phyloP scores from a whole-genome alignment of 2,329 filamentous ascomycete genomes.

The Dactylellina parvicollis region DNA sequence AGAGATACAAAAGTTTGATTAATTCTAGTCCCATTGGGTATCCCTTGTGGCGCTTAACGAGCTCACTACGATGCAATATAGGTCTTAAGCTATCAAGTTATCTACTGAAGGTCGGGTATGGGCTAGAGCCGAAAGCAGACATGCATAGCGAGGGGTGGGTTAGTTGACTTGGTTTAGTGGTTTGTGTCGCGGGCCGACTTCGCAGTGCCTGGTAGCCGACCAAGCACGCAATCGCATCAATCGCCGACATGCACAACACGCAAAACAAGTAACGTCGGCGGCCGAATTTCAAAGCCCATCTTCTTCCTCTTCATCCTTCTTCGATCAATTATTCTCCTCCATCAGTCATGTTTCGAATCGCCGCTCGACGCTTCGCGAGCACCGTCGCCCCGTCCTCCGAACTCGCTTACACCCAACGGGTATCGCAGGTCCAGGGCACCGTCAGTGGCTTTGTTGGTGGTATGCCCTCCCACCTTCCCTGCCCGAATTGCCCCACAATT shows the following conservation, averaged over 20 bases:
- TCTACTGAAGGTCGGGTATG: too few species aligned
- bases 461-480: constrained; percentile 62
- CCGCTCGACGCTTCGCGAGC: constrained; percentile 73
- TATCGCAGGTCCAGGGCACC: constrained; percentile 82
- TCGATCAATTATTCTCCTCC: neutral
- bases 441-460: constrained; percentile 83
- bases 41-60: too few species aligned
- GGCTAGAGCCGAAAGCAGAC: too few species aligned
- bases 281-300: neutral
- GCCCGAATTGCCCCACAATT: constrained; percentile 4
- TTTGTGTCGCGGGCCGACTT: neutral
- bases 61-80: too few species aligned
- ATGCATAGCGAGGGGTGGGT: too few species aligned
- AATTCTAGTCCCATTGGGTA: too few species aligned
- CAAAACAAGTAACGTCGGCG: neutral
- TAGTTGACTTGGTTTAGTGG: too few species aligned
- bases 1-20: too few species aligned
- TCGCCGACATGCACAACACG: neutral
- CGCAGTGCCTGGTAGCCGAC: neutral
- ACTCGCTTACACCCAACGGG: constrained; percentile 73
- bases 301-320: neutral
- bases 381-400: constrained; percentile 65
- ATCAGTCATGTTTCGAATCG: constrained; percentile 73
- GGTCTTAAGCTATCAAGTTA: too few species aligned
- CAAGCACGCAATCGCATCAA: constrained; percentile 1